Conservation (phyloP, 768 basidiomycete genomes). For the Agaricus sinodeliciosus region DNA sequence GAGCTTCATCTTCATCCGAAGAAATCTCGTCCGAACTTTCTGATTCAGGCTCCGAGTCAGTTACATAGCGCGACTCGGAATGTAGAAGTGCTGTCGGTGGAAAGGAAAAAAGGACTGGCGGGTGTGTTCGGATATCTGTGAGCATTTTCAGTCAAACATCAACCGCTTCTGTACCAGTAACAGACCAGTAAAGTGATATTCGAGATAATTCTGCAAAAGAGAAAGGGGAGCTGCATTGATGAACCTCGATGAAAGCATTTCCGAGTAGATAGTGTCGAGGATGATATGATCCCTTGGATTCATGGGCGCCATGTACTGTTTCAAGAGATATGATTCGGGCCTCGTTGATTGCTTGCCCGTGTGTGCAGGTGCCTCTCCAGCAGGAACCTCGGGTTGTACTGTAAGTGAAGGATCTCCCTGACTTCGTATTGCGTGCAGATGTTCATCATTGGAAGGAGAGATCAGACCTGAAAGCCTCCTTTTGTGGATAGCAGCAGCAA, state of each 20-base stretch:
- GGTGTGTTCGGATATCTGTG: constrained; percentile 60
- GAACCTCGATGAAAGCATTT: constrained; percentile 62
- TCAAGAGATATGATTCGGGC: constrained; percentile 25
- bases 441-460: neutral
- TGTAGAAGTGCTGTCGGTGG: constrained; percentile 28
- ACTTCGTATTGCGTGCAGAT: neutral
- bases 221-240: constrained; percentile 63
- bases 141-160: neutral
- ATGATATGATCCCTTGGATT: constrained; percentile 66
- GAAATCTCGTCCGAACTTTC: constrained; percentile 15
- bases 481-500: constrained; percentile 1
- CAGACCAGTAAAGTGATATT: constrained; percentile 57
- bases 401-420: neutral
- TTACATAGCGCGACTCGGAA: constrained; percentile 8
- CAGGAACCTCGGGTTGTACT: neutral
- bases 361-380: neutral
- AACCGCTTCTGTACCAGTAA: neutral
- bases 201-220: constrained; percentile 48
- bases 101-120: constrained; percentile 54
- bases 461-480: constrained; percentile 12
- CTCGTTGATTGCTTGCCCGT: constrained; percentile 7
- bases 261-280: constrained; percentile 57
- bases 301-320: constrained; percentile 31
- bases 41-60: constrained; percentile 13
- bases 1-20: constrained; percentile 30